Conservation (phyloP, 2,329 filamentous ascomycete species). For the Cadophora sp. region DNA sequence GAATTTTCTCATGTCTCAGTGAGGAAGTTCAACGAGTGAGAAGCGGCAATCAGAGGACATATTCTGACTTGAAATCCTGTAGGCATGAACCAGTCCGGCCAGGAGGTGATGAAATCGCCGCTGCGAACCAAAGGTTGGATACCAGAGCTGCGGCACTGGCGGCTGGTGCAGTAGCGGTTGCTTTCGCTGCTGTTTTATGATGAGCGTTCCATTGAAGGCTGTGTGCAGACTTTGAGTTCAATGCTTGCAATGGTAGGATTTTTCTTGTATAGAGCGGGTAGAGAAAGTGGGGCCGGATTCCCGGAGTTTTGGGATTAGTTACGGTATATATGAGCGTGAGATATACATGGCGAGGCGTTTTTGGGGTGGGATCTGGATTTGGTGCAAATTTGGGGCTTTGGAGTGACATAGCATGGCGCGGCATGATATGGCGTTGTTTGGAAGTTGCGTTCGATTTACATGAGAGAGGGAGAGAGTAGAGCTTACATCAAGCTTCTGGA, state of each 20-base stretch:
- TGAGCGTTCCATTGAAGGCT: neutral
- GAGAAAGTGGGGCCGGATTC: neutral
- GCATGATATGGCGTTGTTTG: no score
- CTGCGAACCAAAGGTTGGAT: constrained; percentile 23
- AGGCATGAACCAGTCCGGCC: constrained; percentile 41
- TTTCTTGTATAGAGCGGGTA: neutral
- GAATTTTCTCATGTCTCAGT: neutral
- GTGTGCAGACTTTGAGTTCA: neutral
- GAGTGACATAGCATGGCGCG: no score
- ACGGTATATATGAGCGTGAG: neutral
- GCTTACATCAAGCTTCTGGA: no score
- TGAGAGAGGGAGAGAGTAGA: no score
- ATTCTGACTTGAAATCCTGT: constrained; percentile 11
- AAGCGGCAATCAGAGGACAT: neutral
- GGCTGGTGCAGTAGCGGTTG: constrained; percentile 25
- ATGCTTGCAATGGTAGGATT: neutral
- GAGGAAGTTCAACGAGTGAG: neutral
- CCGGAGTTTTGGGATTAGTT: neutral
- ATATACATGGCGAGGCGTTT: constrained; percentile 9
- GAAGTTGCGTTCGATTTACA: no score
- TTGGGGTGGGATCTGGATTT: constrained; percentile 1
- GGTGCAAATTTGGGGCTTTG: neutral
- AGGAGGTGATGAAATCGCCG: constrained; percentile 42
- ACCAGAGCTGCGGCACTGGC: constrained; percentile 15
- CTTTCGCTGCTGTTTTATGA: constrained; percentile 23